Evolutionary conservation across 768 basidiomycete genomes (phyloP).

Genomic region (Tricholoma matsutake): DNA sequence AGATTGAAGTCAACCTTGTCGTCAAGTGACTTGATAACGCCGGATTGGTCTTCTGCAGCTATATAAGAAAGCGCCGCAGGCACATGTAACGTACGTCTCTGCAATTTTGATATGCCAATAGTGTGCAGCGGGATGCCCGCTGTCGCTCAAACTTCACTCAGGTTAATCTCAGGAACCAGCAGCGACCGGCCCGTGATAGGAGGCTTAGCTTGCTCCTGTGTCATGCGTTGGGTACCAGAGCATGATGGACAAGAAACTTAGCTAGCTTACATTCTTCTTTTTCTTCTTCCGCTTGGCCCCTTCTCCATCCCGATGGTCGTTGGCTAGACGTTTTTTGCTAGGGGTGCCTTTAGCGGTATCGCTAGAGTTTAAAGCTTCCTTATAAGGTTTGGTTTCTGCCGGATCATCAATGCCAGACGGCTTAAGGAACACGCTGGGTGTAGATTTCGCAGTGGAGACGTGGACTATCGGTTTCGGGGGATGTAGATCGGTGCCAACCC

Average conservation of each 20-base stretch:
- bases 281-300: constrained; percentile 30
- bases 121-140: neutral
- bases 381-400: constrained; percentile 17
- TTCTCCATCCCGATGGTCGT: constrained; percentile 19
- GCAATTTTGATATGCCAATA: neutral
- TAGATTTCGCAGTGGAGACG: constrained; percentile 2
- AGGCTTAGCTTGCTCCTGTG: neutral
- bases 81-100: neutral
- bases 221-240: neutral
- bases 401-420: constrained; percentile 58
- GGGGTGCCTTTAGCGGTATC: constrained; percentile 17
- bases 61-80: neutral
- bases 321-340: constrained; percentile 27
- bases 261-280: constrained; percentile 24
- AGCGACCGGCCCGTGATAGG: neutral
- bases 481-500: constrained; percentile 50
- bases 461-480: constrained; percentile 15
- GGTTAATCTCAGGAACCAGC: neutral
- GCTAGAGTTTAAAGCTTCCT: constrained; percentile 6
- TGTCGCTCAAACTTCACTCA: neutral
- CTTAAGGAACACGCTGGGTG: constrained; percentile 41
- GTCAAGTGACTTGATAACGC: neutral
- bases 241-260: neutral
- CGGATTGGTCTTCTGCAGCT: neutral
- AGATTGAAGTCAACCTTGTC: neutral